These are phyloP conservation scores for Cystofilobasidium capitatum DNA, from an alignment of 768 basidiomycete species.

Conservation along the genomic window DNA sequence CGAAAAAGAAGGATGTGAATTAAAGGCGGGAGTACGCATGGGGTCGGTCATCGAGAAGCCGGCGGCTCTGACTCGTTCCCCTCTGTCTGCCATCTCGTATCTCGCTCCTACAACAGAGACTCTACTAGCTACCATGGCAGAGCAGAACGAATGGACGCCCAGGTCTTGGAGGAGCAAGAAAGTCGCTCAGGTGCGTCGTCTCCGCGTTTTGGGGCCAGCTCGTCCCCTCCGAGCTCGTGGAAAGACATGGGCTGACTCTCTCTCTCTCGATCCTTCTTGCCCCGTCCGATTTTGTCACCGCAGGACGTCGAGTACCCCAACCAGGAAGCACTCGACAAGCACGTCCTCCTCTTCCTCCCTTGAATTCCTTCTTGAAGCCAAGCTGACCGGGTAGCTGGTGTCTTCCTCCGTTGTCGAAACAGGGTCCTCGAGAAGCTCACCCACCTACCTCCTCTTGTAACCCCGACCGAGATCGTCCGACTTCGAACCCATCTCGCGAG, in stretches of 20 bases:
- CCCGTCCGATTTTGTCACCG: background rate
- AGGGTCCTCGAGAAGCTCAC: conserved; percentile 72
- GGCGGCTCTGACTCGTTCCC: background rate
- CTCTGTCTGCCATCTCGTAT: background rate
- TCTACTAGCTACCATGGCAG: background rate
- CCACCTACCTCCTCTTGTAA: conserved; percentile 78
- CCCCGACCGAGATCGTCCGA: conserved; percentile 82
- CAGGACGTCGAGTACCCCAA: conserved; percentile 68
- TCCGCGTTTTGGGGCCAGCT: background rate
- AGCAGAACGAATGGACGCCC: conserved; percentile 8
- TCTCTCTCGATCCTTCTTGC: background rate
- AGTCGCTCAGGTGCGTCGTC: conserved; percentile 56
- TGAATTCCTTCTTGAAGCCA: conserved; percentile 12
- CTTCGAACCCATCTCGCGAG: conserved; percentile 66
- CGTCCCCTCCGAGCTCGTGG: conserved; percentile 5
- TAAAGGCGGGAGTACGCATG: no score
- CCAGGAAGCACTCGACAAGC: conserved; percentile 52
- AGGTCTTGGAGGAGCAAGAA: conserved; percentile 62
- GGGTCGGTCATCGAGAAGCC: no score
- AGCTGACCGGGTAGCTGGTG: conserved; percentile 10
- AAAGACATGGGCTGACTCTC: no score
- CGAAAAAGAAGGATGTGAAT: no score
- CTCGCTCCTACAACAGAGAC: no score
- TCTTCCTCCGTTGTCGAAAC: conserved; percentile 17
- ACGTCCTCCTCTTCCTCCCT: conserved; percentile 28